Evolutionary conservation across 2,329 filamentous ascomycete species (phyloP), one percentile per base, ranked within the genome.

Genomic region (Fusarium haematococcum): DNA sequence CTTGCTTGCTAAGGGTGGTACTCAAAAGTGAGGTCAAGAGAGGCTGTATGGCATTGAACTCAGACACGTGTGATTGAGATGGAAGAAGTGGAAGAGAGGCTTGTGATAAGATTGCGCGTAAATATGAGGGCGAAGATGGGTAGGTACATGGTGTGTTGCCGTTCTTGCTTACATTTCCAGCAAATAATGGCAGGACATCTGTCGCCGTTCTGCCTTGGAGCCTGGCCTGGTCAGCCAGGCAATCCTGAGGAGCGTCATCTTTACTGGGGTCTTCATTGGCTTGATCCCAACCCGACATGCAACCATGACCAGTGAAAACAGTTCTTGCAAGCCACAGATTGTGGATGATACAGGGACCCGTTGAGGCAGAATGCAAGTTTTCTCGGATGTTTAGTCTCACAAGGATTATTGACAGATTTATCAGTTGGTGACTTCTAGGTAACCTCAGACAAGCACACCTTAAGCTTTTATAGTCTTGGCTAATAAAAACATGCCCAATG

Each of bases 391-490:
- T 41, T 18, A 4, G 6, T 37, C 16, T 18, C 16, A 18, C 7
- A 6, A 37, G 16, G 35, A 18, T 10, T 6, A 3, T 41, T 11
- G 18, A 41, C 5, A 41, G 5, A 0, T 23, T 43, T 43, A 43
- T 23, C 2, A 13, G 10, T 3, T 7, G 10, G 10, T 4, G n/a
- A 13, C 13, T 45, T 13, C 41, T 14, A 7, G 13, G 11, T 6
- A 6, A 23, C 11, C 6, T 45, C 20, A 23, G 3, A 7, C 6
- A 13, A 14, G n/a, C 20, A 45, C 11, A 23, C 4, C 2, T 23
- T 13, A 3, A 6, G 23, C 0, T 43, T 6, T 23, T 4, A 6
- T n/a, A 23, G 6, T 23, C 2, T 43, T 13, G 2, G 1, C n/a
- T 23, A 43, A 20, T 1, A 20, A 20, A 20, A 20, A 20, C 20